A percentile compares a stretch with the other conserved stretches of the same genome.
phyloP scores from a whole-genome alignment of 2,329 filamentous ascomycete genomes.

The Lasiodiplodia hormozganensis region DNA sequence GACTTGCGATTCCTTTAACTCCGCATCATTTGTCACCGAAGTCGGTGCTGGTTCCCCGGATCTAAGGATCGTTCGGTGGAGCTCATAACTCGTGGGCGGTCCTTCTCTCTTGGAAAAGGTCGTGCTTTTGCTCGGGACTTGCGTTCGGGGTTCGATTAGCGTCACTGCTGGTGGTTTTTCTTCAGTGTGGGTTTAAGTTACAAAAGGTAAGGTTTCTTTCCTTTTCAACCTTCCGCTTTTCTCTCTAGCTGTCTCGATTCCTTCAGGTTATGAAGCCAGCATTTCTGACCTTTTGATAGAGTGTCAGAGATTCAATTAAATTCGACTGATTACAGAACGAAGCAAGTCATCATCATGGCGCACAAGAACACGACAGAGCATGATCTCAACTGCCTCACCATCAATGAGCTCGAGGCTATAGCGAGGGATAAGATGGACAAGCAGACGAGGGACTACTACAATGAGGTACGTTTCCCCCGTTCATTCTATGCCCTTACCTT shows the following conservation, averaged over 20 bases:
- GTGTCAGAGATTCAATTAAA: neutral
- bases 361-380: neutral
- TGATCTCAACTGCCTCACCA: slow-evolving; percentile 40
- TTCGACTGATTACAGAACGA: neutral
- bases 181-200: neutral
- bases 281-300: neutral
- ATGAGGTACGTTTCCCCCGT: slow-evolving; percentile 12
- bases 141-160: neutral
- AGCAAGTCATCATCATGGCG: neutral
- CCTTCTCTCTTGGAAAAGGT: neutral
- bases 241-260: neutral
- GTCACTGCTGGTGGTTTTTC: neutral
- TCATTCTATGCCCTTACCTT: neutral
- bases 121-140: neutral
- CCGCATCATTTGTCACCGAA: slow-evolving; percentile 1
- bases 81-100: neutral
- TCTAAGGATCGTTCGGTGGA: neutral
- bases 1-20: neutral
- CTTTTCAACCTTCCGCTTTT: neutral
- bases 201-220: neutral
- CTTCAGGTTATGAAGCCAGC: neutral
- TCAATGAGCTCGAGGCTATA: slow-evolving; percentile 37
- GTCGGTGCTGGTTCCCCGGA: neutral
- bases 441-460: slow-evolving; percentile 31
- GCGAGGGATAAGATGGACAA: slow-evolving; percentile 42